A percentile compares a stretch with the other conserved stretches of the same genome.
phyloP scores from a whole-genome alignment of 225 moss, liverwort and hornwort species.

The Ulota crispa region DNA sequence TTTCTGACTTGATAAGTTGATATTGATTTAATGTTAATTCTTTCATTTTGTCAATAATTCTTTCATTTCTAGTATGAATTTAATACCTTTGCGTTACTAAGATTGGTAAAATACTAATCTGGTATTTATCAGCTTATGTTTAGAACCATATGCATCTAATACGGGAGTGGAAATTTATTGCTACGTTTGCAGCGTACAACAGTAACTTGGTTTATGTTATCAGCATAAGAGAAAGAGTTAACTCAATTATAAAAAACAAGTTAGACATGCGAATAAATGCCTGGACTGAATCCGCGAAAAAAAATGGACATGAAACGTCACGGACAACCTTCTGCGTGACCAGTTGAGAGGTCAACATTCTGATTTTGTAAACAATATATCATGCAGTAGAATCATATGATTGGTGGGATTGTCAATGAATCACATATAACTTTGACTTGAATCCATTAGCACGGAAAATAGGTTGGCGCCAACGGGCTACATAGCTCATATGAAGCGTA shows the following conservation, averaged over 20 bases:
- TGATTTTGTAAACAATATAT: background rate
- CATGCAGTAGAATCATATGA: background rate
- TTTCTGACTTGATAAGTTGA: background rate
- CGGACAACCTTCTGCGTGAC: background rate
- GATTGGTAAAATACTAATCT: background rate
- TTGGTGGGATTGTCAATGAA: background rate
- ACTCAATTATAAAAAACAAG: background rate
- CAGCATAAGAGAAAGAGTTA: background rate
- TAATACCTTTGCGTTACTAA: background rate
- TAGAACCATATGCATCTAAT: background rate
- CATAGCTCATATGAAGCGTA: conserved; percentile 21
- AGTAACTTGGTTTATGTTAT: background rate
- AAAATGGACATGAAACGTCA: background rate
- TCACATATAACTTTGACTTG: background rate
- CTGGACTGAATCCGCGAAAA: background rate
- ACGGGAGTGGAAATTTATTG: background rate
- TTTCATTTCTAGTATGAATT: background rate
- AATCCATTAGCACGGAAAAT: background rate
- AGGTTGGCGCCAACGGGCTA: background rate
- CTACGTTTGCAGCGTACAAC: background rate
- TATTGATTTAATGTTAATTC: background rate
- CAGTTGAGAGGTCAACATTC: background rate
- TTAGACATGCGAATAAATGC: background rate
- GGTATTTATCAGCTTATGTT: background rate
- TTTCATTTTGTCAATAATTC: background rate